Percentiles rank a stretch among this genome's conserved stretches.
Conservation (phyloP, 805 yeast species). For the Jamesozyma lodderae region DNA sequence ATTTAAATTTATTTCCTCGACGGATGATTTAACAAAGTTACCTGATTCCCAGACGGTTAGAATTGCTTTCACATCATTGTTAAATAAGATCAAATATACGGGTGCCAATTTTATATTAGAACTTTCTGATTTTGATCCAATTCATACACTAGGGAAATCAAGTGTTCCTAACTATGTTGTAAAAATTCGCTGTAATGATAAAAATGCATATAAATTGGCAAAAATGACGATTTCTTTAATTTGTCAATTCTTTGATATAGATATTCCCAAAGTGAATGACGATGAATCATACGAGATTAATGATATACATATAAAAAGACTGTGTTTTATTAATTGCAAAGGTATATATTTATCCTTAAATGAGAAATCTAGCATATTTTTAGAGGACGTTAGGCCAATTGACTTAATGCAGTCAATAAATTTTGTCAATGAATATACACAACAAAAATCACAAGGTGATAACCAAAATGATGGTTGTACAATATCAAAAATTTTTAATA, state of each 20-base stretch:
- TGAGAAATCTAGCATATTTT: conserved; percentile 5
- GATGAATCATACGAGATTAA: conserved; percentile 6
- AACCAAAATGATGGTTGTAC: neutral
- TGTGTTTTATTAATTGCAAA: conserved; percentile 17
- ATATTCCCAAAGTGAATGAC: conserved; percentile 8
- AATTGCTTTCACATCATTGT: conserved; percentile 16
- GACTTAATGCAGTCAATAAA: neutral
- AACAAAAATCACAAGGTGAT: neutral
- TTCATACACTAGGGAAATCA: neutral
- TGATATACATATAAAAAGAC: conserved; percentile 13
- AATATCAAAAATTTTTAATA: conserved; percentile 10
- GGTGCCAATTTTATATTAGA: conserved; percentile 9
- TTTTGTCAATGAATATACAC: conserved; percentile 3
- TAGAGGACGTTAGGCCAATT: conserved; percentile 12
- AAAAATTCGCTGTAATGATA: conserved; percentile 11
- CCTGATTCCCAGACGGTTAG: neutral
- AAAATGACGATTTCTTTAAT: conserved; percentile 16
- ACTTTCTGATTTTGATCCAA: conserved; percentile 14
- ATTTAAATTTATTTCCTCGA: conserved; percentile 2
- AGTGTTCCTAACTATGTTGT: conserved; percentile 8
- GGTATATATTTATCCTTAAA: conserved; percentile 8
- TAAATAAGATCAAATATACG: conserved; percentile 12
- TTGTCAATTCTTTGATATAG: conserved; percentile 14
- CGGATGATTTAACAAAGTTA: neutral
- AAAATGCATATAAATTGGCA: conserved; percentile 11